Base-by-base conservation (phyloP, 495 filamentous ascomycete genomes). In the Penicillium goetzii region DNA sequence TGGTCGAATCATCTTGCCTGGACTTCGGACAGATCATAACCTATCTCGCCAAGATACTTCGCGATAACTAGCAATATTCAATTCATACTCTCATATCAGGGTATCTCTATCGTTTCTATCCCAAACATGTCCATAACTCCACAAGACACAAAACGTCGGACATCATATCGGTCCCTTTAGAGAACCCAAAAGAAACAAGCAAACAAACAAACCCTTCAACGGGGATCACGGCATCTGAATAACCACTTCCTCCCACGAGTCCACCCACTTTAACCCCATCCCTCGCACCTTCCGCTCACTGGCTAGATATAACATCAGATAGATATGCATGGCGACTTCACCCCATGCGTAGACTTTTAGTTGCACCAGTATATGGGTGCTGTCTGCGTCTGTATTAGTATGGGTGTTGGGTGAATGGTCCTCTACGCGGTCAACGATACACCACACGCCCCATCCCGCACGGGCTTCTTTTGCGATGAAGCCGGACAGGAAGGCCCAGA, bases 381-480 rank as follows among this genome's bases (percentile, higher is more conserved):
- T 32, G 26, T 50, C 0, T 23, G 50, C 30, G 15, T 30, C 0
- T 28, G 14, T 53, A 10, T 53, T 17, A 2, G 28, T 30, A 14
- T 4, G 17, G 12, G 26, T n/a, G 5, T 32, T 19, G 1, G 19
- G 19, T 47, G 9, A 2, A 9, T 47, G 19, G 19, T 19, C 4
- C 4, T 47, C 43, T 23, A 47, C 10, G 32, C 49, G 28, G 19
- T 82, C 74, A 0, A 79, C 64, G 23, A 80, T 71, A 67, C 81
- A 84, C 80, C 82, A 84, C 0, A 90, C 81, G 0, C 89, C 89
- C 89, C 90, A 92, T 0, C 90, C 90, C 0, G 87, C 88, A 21
- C 78, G 67, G 0, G 84, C 88, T 19, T 79, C 78, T n/a, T 57
- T 66, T 2, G 76, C 76, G 11, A 93, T 67, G 62, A 87, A 88